Percentiles rank a stretch among this genome's conserved stretches.
These are phyloP conservation scores for Chaetomium globosum DNA, from an alignment of 2,329 filamentous ascomycete species.

Conservation along the genomic window DNA sequence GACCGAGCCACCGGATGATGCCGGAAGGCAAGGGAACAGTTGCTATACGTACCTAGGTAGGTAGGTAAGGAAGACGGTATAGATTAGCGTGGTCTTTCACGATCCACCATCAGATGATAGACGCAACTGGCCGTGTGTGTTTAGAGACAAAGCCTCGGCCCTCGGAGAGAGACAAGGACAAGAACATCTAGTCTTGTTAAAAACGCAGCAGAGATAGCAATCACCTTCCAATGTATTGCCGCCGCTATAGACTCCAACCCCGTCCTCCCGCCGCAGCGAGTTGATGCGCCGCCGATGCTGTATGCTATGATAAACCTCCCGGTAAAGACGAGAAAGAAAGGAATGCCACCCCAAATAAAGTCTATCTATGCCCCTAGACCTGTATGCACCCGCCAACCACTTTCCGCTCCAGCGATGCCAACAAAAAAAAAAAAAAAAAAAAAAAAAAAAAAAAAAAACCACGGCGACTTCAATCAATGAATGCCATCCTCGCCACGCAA, in stretches of 20 bases:
- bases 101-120: neutral
- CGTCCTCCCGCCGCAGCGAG: constrained; percentile 28
- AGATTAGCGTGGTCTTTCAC: neutral
- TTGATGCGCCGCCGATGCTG: constrained; percentile 38
- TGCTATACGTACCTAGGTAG: too few relatives aligned
- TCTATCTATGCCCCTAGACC: constrained; percentile 5
- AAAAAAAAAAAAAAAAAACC: too few relatives aligned
- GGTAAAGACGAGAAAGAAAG: neutral
- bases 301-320: neutral
- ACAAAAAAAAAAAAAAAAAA: too few relatives aligned
- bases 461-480: neutral
- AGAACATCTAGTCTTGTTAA: neutral
- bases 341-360: neutral
- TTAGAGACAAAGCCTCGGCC: neutral
- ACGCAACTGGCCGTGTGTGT: neutral
- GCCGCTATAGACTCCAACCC: neutral
- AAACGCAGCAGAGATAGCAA: neutral
- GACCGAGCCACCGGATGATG: neutral
- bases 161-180: neutral
- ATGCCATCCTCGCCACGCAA: neutral
- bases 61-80: neutral
- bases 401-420: neutral
- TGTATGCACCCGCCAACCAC: constrained; percentile 4
- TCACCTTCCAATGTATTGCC: neutral
- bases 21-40: neutral